Evolutionary conservation across 2,329 filamentous ascomycete genomes (phyloP).

Genomic region (Diaporthe caulivora): DNA sequence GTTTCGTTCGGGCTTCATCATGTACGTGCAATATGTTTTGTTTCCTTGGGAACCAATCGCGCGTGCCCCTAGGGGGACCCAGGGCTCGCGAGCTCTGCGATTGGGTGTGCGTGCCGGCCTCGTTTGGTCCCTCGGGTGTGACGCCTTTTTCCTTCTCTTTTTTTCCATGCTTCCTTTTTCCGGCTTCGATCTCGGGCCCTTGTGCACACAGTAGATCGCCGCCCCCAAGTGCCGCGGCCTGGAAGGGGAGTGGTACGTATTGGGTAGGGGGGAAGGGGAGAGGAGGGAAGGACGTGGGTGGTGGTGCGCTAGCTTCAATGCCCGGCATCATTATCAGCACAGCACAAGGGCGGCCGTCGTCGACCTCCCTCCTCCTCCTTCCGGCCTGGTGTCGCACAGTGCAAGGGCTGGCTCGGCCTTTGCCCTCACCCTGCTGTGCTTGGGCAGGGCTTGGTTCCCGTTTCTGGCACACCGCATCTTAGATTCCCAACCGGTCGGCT

Average conservation of each 20-base stretch:
- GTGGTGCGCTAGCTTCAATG: neutral
- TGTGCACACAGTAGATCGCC: slow-evolving; percentile 11
- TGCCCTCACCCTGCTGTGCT: neutral
- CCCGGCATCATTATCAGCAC: neutral
- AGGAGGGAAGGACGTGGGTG: neutral
- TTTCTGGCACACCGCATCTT: slow-evolving; percentile 9
- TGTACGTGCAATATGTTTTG: neutral
- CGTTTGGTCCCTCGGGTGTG: neutral
- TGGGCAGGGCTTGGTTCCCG: neutral
- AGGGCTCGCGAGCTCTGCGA: slow-evolving; percentile 22
- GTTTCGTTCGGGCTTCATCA: neutral
- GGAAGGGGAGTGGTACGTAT: neutral
- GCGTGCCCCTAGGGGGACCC: neutral
- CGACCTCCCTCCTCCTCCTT: neutral
- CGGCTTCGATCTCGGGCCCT: slow-evolving; percentile 19
- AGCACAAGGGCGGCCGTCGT: neutral
- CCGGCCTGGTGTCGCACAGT: neutral
- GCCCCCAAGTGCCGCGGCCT: slow-evolving; percentile 21
- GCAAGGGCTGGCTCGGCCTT: slow-evolving; percentile 1
- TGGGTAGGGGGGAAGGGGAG: neutral
- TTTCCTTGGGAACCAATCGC: slow-evolving; percentile 26
- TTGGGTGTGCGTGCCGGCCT: slow-evolving; percentile 30
- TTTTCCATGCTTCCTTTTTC: neutral
- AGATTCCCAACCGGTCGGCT: slow-evolving; percentile 3
- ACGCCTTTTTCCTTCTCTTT: neutral